These are phyloP conservation scores for Rhizopus sp. DNA, from an alignment of 371 early-diverging fungal genomes.

Conservation along the genomic window DNA sequence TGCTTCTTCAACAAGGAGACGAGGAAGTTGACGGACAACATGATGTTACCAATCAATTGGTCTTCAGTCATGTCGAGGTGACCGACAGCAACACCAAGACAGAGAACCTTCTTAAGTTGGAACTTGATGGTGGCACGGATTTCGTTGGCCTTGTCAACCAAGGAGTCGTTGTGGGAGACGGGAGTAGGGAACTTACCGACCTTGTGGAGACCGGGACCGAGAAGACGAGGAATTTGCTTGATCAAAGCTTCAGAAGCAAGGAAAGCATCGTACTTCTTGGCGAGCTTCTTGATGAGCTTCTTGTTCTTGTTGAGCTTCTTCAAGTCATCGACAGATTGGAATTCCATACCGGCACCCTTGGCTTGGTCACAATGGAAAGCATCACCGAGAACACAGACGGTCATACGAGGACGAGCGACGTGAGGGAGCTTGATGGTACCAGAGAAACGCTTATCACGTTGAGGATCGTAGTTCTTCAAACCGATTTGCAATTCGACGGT, in stretches of 20 bases:
- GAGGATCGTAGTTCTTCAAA: conserved; percentile 99
- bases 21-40: conserved; percentile 95
- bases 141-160: conserved; percentile 88
- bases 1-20: conserved; percentile 97
- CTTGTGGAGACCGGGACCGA: conserved; percentile 94
- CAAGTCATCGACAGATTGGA: conserved; percentile 92
- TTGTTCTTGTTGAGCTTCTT: conserved; percentile 98
- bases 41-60: conserved; percentile 92
- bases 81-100: conserved; percentile 96
- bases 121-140: conserved; percentile 97
- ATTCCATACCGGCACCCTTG: conserved; percentile 86
- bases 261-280: conserved; percentile 91
- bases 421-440: conserved; percentile 95
- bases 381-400: conserved; percentile 93
- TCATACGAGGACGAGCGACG: conserved; percentile 91
- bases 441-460: conserved; percentile 99
- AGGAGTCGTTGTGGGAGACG: conserved; percentile 86
- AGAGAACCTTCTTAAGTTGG: conserved; percentile 97
- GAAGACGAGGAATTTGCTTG: conserved; percentile 96
- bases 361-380: conserved; percentile 91
- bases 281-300: conserved; percentile 97
- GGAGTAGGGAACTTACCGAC: conserved; percentile 98
- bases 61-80: conserved; percentile 93
- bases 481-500: conserved; percentile 98
- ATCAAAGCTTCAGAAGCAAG: conserved; percentile 94